Evolutionary conservation across 2,329 filamentous ascomycete genomes (phyloP).

Genomic region (Paecilomyces niveus): DNA sequence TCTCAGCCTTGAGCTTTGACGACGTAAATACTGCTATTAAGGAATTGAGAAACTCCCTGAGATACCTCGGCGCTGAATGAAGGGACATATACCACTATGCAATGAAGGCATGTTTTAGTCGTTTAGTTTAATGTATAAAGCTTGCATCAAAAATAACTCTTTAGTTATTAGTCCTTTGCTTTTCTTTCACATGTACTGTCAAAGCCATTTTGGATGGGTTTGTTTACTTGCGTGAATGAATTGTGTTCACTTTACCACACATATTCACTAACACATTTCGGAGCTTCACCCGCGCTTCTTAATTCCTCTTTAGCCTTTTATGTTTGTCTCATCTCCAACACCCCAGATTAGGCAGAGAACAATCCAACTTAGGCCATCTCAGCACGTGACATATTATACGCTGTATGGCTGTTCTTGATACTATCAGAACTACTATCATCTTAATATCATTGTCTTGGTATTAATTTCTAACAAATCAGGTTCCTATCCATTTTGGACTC

Average conservation of each 20-base stretch:
- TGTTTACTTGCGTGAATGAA: background rate
- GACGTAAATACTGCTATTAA: constrained; percentile 84
- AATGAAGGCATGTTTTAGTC: background rate
- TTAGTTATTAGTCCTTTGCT: background rate
- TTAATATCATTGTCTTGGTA: no score
- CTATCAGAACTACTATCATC: no score
- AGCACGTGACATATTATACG: background rate
- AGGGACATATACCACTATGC: background rate
- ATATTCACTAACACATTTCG: background rate
- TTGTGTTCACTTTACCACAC: background rate
- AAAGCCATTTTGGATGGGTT: background rate
- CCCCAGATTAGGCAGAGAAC: background rate
- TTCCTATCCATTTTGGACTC: no score
- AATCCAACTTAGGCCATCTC: background rate
- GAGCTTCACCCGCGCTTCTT: background rate
- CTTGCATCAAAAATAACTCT: background rate
- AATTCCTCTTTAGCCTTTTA: background rate
- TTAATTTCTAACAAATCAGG: no score
- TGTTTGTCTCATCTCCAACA: background rate
- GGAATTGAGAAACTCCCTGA: constrained; percentile 71
- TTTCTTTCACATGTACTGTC: background rate
- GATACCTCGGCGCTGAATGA: constrained; percentile 58
- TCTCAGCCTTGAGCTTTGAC: constrained; percentile 93
- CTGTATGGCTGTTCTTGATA: background rate
- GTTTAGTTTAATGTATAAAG: background rate